These are phyloP conservation scores for Trichoderma parareesei DNA, from an alignment of 495 filamentous ascomycete genomes.

Conservation along the genomic window DNA sequence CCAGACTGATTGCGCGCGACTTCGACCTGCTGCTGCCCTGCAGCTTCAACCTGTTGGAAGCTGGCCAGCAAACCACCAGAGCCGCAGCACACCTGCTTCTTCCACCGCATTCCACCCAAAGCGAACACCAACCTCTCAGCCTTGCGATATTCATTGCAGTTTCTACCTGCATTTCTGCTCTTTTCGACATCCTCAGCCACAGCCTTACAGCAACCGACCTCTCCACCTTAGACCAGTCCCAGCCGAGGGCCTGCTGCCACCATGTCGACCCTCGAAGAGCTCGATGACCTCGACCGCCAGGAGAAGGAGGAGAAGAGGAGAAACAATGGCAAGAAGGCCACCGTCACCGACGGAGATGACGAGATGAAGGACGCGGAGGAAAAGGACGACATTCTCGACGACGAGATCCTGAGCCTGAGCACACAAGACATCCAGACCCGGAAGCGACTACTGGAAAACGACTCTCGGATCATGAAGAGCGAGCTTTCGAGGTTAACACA, in stretches of 20 bases:
- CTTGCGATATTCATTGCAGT: background rate
- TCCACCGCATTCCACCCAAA: background rate
- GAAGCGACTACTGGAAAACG: constrained; percentile 86
- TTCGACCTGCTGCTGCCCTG: constrained; percentile 7
- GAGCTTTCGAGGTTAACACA: constrained; percentile 90
- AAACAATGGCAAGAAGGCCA: constrained; percentile 57
- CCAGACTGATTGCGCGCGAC: constrained; percentile 9
- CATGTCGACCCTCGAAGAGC: constrained; percentile 37
- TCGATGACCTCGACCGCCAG: constrained; percentile 45
- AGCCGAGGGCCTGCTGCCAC: constrained; percentile 9
- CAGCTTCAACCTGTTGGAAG: constrained; percentile 9
- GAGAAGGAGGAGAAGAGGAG: constrained; percentile 60
- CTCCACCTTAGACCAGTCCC: background rate
- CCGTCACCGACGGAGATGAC: constrained; percentile 66
- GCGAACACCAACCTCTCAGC: background rate
- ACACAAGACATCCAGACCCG: constrained; percentile 89
- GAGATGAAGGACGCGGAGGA: constrained; percentile 81
- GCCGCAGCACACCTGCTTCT: background rate
- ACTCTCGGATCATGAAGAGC: constrained; percentile 96
- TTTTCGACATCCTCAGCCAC: background rate
- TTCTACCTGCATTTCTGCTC: background rate
- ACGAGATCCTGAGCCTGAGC: constrained; percentile 81
- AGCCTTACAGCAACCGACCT: background rate
- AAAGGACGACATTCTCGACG: constrained; percentile 75
- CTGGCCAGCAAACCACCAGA: constrained; percentile 1